Percentiles rank a stretch among this genome's conserved stretches.
These are phyloP conservation scores for Penicillium sp. DNA, from an alignment of 2,329 filamentous ascomycete species.

Conservation along the genomic window DNA sequence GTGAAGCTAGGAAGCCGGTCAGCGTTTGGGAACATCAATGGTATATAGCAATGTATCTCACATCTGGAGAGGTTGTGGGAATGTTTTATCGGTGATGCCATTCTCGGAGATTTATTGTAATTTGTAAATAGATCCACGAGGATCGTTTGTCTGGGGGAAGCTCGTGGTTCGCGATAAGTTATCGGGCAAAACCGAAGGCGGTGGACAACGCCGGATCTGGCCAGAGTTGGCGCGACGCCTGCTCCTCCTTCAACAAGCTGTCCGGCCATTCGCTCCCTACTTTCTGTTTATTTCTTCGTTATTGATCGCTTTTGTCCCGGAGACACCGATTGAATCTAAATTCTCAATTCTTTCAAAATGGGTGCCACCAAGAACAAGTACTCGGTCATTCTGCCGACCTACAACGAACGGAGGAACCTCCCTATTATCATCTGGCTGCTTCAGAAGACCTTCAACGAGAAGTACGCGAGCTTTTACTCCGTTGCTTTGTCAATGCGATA, in stretches of 20 bases:
- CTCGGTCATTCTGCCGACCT: constrained; percentile 95
- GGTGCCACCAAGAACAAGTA: constrained; percentile 69
- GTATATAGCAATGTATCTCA: constrained; percentile 21
- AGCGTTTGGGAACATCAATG: constrained; percentile 3
- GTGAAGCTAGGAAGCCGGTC: constrained; percentile 33
- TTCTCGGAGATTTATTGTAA: constrained; percentile 4
- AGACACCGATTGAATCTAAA: constrained; percentile 7
- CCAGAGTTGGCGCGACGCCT: constrained; percentile 27
- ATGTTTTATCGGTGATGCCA: constrained; percentile 31
- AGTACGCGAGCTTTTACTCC: constrained; percentile 55
- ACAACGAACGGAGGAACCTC: constrained; percentile 97
- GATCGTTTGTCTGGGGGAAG: constrained; percentile 3
- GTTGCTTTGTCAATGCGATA: neutral
- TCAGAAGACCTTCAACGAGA: constrained; percentile 84
- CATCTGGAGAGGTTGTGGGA: constrained; percentile 39
- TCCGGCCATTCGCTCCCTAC: constrained; percentile 26
- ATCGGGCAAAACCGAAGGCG: constrained; percentile 28
- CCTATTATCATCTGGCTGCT: constrained; percentile 95
- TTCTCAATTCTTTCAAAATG: constrained; percentile 30
- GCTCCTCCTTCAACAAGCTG: constrained; percentile 25
- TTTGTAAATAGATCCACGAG: neutral
- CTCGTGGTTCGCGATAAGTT: constrained; percentile 24
- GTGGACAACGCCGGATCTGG: constrained; percentile 27
- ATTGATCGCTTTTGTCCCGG: constrained; percentile 7
- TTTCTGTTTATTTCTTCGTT: constrained; percentile 12